Percentiles rank a stretch among this genome's conserved stretches.
Evolutionary conservation across 148 eudicot genomes (phyloP).

Genomic region (Heliamphora exappendiculata): DNA sequence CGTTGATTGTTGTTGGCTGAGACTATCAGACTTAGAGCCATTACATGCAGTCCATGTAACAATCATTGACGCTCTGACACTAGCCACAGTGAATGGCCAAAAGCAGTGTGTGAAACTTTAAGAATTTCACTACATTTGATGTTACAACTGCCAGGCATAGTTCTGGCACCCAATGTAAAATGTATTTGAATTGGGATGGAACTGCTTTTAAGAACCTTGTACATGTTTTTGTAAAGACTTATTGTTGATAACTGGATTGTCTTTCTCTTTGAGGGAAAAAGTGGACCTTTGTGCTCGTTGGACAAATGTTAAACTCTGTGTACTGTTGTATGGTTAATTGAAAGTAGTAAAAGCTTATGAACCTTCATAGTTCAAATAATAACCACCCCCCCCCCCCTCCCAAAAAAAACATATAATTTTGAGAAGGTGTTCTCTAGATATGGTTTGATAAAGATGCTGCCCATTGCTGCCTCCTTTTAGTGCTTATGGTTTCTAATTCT

Average conservation of each 20-base stretch:
- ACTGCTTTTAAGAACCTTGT: neutral
- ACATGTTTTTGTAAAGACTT: neutral
- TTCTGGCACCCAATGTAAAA: neutral
- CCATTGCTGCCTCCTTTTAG: neutral
- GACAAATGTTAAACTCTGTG: too few species aligned
- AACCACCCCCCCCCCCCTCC: neutral
- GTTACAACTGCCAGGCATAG: neutral
- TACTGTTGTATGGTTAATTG: neutral
- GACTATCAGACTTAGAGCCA: too few species aligned
- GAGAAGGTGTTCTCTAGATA: neutral
- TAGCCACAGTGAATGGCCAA: neutral
- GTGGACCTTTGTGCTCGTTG: neutral
- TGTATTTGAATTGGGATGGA: neutral
- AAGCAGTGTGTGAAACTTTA: neutral
- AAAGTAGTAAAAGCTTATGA: neutral
- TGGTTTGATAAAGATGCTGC: neutral
- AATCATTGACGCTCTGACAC: too few species aligned
- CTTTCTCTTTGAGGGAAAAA: neutral
- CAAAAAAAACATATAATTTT: too few species aligned
- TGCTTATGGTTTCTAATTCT: neutral
- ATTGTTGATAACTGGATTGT: neutral
- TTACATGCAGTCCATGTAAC: too few species aligned
- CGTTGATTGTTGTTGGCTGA: too few species aligned
- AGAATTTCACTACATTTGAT: neutral
- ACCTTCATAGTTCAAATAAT: too few species aligned